Base-by-base conservation (phyloP, 305 asterid species). In the Solanum hybrid region DNA sequence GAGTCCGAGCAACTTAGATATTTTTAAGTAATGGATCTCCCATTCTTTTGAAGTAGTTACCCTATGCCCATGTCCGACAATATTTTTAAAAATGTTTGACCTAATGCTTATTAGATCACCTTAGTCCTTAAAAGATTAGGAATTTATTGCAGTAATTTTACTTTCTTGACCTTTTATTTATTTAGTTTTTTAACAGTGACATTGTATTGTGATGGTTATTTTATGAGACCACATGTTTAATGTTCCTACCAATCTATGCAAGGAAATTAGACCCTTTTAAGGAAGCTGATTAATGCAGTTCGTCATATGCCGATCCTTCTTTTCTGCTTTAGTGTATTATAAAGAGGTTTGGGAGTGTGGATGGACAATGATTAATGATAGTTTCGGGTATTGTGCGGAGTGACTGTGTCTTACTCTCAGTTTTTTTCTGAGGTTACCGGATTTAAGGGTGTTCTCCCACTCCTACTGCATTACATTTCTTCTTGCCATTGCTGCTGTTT, bases 321-420 rank as follows among this genome's bases (percentile, higher is more conserved):
- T 84, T 84, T 84, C 87, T 84, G 42, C n/a, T 51, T 29, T 84
- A 29, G 40, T 19, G 10, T 45, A 84, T 17, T 38, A 24, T 38
- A 38, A 38, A 38, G 86, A 31, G 85, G n/a, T 24, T 79, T 79
- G n/a, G 86, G 64, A 37, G 35, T 38, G 86, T 38, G n/a, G 64
- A 79, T 79, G 64, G 87, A 84, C 75, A 51, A n/a, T 84, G 87
- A 17, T 51, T 84, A 5, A 84, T 84, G 87, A 31, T 84, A 84
- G 87, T 84, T 51, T 84, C 75, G 22, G 75, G 42, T 51, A 17
- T 84, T 84, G 87, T 84, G 75, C 42, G 12, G 72, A 51, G 31
- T 51, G 73, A 29, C 42, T 82, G 27, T 11, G 72, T 84, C 75
- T 51, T 84, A 84, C 31, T 45, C 27, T 31, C 75, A 51, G 87